phyloP scores from a whole-genome alignment of 306 rosid species.

The Quercus variabilis region DNA sequence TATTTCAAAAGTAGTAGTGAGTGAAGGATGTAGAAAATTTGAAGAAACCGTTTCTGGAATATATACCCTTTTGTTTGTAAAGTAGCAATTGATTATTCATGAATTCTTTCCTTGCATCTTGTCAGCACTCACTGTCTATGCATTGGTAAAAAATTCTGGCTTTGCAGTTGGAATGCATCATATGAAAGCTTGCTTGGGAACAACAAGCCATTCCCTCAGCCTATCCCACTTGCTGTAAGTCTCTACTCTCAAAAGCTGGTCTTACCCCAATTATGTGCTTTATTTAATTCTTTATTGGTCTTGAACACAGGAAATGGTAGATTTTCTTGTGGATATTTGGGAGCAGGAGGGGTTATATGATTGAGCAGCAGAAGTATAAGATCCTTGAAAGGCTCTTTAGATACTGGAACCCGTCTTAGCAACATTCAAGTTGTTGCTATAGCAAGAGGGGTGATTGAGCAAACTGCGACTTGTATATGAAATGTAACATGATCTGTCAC shows the following conservation, averaged over 20 bases:
- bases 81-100: constrained; percentile 29
- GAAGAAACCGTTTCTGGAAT: neutral
- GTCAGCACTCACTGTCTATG: constrained; percentile 64
- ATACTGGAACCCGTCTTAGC: constrained; percentile 30
- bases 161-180: constrained; percentile 90
- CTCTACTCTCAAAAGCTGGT: neutral
- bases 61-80: constrained; percentile 11
- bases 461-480: constrained; percentile 35
- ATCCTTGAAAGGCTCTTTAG: constrained; percentile 21
- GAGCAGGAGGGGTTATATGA: constrained; percentile 92
- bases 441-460: constrained; percentile 36
- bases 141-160: constrained; percentile 51
- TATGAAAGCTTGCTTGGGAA: constrained; percentile 80
- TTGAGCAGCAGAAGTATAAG: constrained; percentile 39
- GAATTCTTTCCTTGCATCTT: constrained; percentile 29
- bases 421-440: constrained; percentile 25
- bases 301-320: constrained; percentile 85
- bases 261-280: neutral
- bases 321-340: constrained; percentile 93
- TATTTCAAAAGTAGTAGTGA: neutral
- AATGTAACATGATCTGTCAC: constrained; percentile 7
- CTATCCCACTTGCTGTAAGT: constrained; percentile 77
- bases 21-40: neutral
- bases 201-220: constrained; percentile 84
- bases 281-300: neutral